Evolutionary conservation across 495 filamentous ascomycete genomes (phyloP), one percentile per base, ranked within the genome.

Genomic region (Xylaria intraflava): DNA sequence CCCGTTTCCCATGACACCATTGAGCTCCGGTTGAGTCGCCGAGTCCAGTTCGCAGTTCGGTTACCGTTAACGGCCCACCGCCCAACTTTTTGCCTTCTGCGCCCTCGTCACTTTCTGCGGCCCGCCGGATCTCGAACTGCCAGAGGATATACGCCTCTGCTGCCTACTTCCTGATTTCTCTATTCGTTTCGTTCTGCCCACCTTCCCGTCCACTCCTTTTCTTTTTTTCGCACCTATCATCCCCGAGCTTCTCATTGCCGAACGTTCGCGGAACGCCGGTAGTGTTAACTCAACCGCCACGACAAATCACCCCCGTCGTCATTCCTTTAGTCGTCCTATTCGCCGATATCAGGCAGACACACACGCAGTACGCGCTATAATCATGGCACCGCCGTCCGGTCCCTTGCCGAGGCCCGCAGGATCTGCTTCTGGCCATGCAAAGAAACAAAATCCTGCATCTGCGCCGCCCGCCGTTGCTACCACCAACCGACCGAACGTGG

Each of bases 1-100:
- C 52, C 36, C 36, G 30, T 55, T 27, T 19, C 52, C 31, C 38
- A 66, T 61, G 56, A 56, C 49, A 58, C 43, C 51, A 48, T 58
- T 42, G 58, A 64, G 61, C 61, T 62, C 40, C 41, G 61, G 53
- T 51, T 60, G 56, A 64, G 64, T 66, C 49, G 53, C 52, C 59
- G 56, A 49, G 54, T 55, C 58, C 40, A 54, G 40, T 57, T 39
- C 44, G 51, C 53, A 30, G 42, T 53, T 23, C 19, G 42, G 38
- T 31, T 33, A 27, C 50, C 52, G 38, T 29, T 50, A 41, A 59
- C 22, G 39, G 17, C 36, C 56, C 56, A 51, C 55, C 58, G 58
- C 51, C 56, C 56, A 42, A 46, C 53, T 7, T 56, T 55, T 17
- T 23, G 52, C 22, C 39, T 46, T 49, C 19, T 35, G 38, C 38